Base-by-base conservation (phyloP, 2,329 filamentous ascomycete genomes). In the Fusarium papillatum region DNA sequence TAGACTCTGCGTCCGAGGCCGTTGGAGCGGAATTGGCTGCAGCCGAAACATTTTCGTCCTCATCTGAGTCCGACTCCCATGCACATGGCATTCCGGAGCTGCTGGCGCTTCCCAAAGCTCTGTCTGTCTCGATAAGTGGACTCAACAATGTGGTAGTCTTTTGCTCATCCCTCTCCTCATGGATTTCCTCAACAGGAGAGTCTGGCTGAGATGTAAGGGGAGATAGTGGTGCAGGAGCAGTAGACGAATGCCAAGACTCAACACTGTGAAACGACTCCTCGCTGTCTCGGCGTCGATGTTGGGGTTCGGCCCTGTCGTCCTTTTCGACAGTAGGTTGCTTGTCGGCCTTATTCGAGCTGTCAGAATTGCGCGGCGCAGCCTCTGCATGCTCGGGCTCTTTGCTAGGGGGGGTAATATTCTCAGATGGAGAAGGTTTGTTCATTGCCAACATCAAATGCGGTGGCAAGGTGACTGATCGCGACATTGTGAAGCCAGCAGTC, bases 261-360 rank as follows among this genome's bases (percentile, higher is more conserved):
- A 87, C 84, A 68, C 86, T 90, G 77, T 90, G 88, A 72, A 91
- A 90, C 1, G 90, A 91, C 64, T 90, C 89, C 19, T 86, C 81
- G 17, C 78, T 79, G 29, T 74, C 73, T 62, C 70, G 73, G 19
- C 72, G 74, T 53, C 50, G 70, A 29, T 72, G 67, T 43, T 68
- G 68, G 9, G 57, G 39, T n/a, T 70, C 62, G 5, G 38, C 60
- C 36, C 39, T 68, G 5, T 31, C 55, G 7, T 66, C 62, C 31
- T 71, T 69, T 7, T 62, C 38, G 17, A 31, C 31, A 14, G 65
- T 41, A 50, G 59, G 43, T 7, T 55, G 16, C 38, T 29, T 41
- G 19, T 60, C 50, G 34, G 34, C 29, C 11, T 48, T 34, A 16
- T 59, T 39, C 17, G 62, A 55, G 29, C 13, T 57, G 31, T 34